phyloP scores from a whole-genome alignment of 2,329 filamentous ascomycete species.

The Penicillium sp. region DNA sequence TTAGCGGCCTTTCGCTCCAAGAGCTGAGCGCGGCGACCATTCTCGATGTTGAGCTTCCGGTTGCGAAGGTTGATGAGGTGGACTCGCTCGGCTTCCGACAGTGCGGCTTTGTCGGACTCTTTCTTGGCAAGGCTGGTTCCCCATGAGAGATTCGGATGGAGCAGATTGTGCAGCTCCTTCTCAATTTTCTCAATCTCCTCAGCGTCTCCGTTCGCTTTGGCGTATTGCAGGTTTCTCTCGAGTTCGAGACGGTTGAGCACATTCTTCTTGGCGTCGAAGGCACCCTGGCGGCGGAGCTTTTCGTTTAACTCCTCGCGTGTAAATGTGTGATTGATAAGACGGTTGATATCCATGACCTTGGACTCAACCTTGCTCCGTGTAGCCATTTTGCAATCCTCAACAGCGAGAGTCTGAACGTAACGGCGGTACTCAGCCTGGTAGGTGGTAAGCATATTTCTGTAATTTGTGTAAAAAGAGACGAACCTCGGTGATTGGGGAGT shows the following conservation, averaged over 20 bases:
- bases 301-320: conserved; percentile 77
- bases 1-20: conserved; percentile 67
- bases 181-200: conserved; percentile 51
- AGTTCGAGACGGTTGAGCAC: conserved; percentile 66
- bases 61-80: conserved; percentile 81
- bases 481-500: conserved; percentile 78
- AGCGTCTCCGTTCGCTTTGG: conserved; percentile 61
- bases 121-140: conserved; percentile 62
- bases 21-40: conserved; percentile 84
- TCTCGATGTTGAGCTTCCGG: conserved; percentile 77
- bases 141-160: conserved; percentile 66
- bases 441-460: background rate
- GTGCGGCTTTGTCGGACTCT: conserved; percentile 49
- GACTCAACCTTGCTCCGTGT: conserved; percentile 64
- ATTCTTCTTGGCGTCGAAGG: conserved; percentile 63
- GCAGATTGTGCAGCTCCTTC: conserved; percentile 46
- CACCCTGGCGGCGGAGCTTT: conserved; percentile 69
- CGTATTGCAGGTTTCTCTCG: conserved; percentile 62
- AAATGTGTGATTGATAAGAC: conserved; percentile 73
- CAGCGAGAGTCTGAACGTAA: conserved; percentile 69
- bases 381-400: conserved; percentile 69
- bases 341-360: conserved; percentile 79
- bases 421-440: conserved; percentile 70
- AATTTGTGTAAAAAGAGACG: conserved; percentile 21
- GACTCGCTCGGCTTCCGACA: conserved; percentile 72